Conservation (phyloP, 2,329 filamentous ascomycete species). For the Samsoniella hepiali region DNA sequence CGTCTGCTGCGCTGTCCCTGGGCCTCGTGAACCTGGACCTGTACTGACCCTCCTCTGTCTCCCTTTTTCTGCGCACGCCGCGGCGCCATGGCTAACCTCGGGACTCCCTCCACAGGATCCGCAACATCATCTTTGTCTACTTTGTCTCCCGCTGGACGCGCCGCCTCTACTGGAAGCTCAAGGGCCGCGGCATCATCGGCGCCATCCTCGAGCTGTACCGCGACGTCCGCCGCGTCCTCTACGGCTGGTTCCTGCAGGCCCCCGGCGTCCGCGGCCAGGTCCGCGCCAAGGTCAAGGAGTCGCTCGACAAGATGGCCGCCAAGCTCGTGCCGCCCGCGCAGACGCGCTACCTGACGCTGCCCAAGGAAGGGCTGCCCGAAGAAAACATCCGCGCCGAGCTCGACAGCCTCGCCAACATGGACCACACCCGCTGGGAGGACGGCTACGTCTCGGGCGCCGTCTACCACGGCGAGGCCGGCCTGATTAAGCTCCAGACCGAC, state of each 20-base stretch:
- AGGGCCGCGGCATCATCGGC: conserved; percentile 82
- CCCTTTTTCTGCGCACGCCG: neutral
- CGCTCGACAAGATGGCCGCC: conserved; percentile 73
- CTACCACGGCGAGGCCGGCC: conserved; percentile 84
- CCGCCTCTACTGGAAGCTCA: conserved; percentile 77
- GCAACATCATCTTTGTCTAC: conserved; percentile 83
- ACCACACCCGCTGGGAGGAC: conserved; percentile 96
- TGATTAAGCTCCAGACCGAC: conserved; percentile 83
- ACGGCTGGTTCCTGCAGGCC: conserved; percentile 79
- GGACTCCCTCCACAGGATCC: conserved; percentile 51
- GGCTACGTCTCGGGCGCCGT: conserved; percentile 92
- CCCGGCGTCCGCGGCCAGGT: conserved; percentile 86
- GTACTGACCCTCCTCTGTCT: conserved; percentile 40
- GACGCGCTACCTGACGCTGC: conserved; percentile 71
- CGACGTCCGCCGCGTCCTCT: conserved; percentile 67
- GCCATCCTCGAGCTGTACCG: conserved; percentile 72
- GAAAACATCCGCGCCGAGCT: conserved; percentile 80
- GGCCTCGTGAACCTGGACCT: conserved; percentile 64
- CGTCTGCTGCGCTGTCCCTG: conserved; percentile 49
- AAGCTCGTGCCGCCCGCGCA: conserved; percentile 77
- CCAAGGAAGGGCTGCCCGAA: conserved; percentile 76
- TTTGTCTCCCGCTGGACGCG: conserved; percentile 83
- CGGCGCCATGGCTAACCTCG: conserved; percentile 2
- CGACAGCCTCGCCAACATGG: conserved; percentile 73
- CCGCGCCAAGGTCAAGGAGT: conserved; percentile 76